Conservation (phyloP, 345 rosid genomes). For the Raphanus sativus region DNA sequence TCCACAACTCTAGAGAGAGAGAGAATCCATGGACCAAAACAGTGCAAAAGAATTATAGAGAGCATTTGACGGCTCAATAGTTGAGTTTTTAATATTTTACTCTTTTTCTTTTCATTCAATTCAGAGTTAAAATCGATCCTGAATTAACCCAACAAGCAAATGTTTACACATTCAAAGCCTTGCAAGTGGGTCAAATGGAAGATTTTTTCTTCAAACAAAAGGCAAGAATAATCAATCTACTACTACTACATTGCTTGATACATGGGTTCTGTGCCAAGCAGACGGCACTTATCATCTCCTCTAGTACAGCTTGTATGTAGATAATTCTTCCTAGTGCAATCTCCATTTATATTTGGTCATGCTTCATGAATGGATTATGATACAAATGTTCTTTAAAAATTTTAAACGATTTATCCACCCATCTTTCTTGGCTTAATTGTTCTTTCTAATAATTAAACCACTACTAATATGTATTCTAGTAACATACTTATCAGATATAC, state of each 20-base stretch:
- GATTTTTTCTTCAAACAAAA: not conserved
- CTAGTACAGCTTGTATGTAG: not conserved
- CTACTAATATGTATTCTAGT: not conserved
- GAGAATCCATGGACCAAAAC: not conserved
- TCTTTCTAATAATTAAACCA: not conserved
- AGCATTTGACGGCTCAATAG: not conserved
- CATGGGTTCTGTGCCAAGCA: not conserved
- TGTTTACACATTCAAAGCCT: not conserved
- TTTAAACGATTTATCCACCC: not conserved
- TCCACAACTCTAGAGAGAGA: slow-evolving; percentile 45
- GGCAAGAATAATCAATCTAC: not conserved
- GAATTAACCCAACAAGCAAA: not conserved
- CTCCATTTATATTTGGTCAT: not conserved
- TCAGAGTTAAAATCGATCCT: not conserved
- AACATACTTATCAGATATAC: not conserved
- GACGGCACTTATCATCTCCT: not conserved
- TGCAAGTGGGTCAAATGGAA: not conserved
- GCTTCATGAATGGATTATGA: not conserved
- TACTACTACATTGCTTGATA: not conserved
- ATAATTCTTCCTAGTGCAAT: not conserved
- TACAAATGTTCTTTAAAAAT: not conserved
- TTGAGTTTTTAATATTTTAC: not conserved
- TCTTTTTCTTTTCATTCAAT: not conserved
- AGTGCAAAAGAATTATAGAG: not conserved
- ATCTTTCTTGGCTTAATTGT: not conserved